Percentiles rank a stretch among this genome's conserved stretches.
phyloP scores from a whole-genome alignment of 768 basidiomycete species.

The Collybia nuda region DNA sequence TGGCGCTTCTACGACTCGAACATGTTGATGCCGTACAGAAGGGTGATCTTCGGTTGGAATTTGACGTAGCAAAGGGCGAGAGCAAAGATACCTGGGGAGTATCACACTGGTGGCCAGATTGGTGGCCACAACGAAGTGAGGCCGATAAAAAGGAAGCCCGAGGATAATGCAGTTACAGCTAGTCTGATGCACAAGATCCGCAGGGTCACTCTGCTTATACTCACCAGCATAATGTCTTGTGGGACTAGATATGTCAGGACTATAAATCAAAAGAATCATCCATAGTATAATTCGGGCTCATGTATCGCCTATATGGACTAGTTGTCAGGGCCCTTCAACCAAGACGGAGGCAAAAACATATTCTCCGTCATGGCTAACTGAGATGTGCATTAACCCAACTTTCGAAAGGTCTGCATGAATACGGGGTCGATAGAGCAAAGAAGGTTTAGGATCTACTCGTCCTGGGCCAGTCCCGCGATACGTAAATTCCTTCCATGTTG shows the following conservation, averaged over 20 bases:
- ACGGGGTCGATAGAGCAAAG: slow-evolving; percentile 43
- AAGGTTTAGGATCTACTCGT: slow-evolving; percentile 27
- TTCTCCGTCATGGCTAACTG: slow-evolving; percentile 82
- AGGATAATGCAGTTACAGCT: neutral
- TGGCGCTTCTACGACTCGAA: slow-evolving; percentile 81
- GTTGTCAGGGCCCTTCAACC: slow-evolving; percentile 40
- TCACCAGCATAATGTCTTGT: too few relatives aligned
- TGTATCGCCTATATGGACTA: neutral
- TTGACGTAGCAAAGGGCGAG: slow-evolving; percentile 31
- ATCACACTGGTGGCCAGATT: slow-evolving; percentile 68
- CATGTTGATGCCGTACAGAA: slow-evolving; percentile 56
- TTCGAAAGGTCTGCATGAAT: slow-evolving; percentile 13
- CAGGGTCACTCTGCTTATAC: too few relatives aligned
- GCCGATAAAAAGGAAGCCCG: neutral
- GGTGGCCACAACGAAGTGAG: slow-evolving; percentile 44
- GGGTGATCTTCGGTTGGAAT: slow-evolving; percentile 43
- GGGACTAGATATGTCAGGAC: slow-evolving; percentile 6
- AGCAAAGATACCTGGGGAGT: slow-evolving; percentile 39
- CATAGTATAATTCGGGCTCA: neutral
- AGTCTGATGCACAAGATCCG: too few relatives aligned
- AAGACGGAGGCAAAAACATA: slow-evolving; percentile 71
- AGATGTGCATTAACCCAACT: slow-evolving; percentile 54
- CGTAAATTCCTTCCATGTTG: slow-evolving; percentile 77
- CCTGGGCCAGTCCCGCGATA: slow-evolving; percentile 35
- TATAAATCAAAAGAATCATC: slow-evolving; percentile 1